Conservation (phyloP, 2,329 filamentous ascomycete genomes). For the Alternaria burnsii region DNA sequence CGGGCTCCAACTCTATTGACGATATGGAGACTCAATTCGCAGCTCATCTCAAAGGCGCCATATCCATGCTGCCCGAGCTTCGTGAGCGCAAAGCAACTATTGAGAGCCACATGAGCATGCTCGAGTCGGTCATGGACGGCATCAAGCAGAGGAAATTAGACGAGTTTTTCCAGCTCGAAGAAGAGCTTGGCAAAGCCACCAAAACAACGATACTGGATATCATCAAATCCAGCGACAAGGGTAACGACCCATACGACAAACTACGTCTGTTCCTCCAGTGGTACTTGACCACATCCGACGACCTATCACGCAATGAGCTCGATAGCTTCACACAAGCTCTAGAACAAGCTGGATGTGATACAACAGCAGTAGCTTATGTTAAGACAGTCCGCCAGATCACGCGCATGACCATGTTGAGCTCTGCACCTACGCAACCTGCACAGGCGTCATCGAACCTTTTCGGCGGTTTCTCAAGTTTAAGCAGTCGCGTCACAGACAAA, state of each 20-base stretch:
- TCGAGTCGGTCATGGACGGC: constrained; percentile 60
- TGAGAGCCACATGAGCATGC: constrained; percentile 92
- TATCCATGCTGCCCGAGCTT: constrained; percentile 89
- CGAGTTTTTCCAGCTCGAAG: constrained; percentile 94
- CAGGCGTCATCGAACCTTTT: constrained; percentile 81
- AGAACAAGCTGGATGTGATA: constrained; percentile 76
- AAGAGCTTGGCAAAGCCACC: constrained; percentile 87
- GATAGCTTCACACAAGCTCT: constrained; percentile 86
- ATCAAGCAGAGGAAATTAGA: constrained; percentile 78
- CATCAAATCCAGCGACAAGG: constrained; percentile 82
- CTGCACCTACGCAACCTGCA: constrained; percentile 72
- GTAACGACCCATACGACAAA: constrained; percentile 85
- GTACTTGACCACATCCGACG: constrained; percentile 86
- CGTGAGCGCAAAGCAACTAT: constrained; percentile 83
- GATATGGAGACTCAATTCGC: constrained; percentile 91
- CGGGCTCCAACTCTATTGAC: constrained; percentile 89
- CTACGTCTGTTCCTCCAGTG: constrained; percentile 95
- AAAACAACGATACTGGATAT: constrained; percentile 76
- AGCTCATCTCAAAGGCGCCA: constrained; percentile 93
- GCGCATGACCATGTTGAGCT: constrained; percentile 97
- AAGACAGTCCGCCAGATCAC: constrained; percentile 85
- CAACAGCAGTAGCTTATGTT: constrained; percentile 82
- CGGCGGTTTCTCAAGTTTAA: constrained; percentile 90
- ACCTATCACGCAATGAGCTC: constrained; percentile 83
- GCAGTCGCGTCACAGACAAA: constrained; percentile 88